Percentiles rank a stretch among this genome's conserved stretches.
Evolutionary conservation across 202 grass and related monocot genomes (phyloP).

Genomic region (Zoysia matrella): DNA sequence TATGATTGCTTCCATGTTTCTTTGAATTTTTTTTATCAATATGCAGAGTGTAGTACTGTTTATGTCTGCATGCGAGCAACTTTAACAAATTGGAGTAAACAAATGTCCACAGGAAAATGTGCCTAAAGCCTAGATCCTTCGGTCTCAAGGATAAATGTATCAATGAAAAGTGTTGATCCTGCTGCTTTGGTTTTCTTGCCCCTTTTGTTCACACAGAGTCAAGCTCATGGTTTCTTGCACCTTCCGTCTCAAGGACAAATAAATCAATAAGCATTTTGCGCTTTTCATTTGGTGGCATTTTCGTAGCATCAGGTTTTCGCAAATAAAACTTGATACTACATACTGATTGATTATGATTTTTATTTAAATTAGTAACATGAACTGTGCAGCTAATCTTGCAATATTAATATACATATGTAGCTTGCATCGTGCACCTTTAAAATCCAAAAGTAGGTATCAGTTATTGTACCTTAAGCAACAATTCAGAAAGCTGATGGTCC

Average conservation of each 20-base stretch:
- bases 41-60: conserved; percentile 27
- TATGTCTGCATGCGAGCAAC: conserved; percentile 36
- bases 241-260: no score
- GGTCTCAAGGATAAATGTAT: conserved; percentile 30
- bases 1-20: conserved; percentile 23
- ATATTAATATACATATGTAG: background rate
- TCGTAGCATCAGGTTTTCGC: conserved; percentile 15
- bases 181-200: conserved; percentile 36
- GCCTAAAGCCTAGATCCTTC: conserved; percentile 1
- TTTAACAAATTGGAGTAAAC: conserved; percentile 24
- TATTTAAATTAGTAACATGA: conserved; percentile 14
- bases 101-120: conserved; percentile 30
- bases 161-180: conserved; percentile 30
- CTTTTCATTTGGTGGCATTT: conserved; percentile 28
- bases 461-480: conserved; percentile 16
- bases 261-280: conserved; percentile 17
- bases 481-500: background rate
- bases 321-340: conserved; percentile 11
- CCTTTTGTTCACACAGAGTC: conserved; percentile 41
- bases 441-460: conserved; percentile 11
- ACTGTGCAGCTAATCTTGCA: conserved; percentile 5
- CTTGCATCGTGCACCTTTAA: background rate
- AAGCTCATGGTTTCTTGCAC: no score
- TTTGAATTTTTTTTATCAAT: conserved; percentile 38
- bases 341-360: conserved; percentile 4